Percentiles rank a stretch among this genome's conserved stretches.
phyloP scores from a whole-genome alignment of 2,329 filamentous ascomycete species.

The Kalmusia sp. region DNA sequence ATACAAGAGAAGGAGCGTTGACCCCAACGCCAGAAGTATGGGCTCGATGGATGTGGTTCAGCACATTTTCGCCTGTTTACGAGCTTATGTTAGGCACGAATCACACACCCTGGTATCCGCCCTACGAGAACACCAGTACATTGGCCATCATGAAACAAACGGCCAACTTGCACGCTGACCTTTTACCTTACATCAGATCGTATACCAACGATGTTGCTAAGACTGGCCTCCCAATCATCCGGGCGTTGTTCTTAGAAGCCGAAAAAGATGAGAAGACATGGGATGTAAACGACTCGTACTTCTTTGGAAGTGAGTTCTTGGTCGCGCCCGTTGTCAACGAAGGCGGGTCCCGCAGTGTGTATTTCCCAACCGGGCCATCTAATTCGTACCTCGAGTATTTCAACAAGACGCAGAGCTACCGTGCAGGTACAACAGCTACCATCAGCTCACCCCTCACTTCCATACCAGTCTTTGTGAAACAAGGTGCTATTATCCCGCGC shows the following conservation, averaged over 20 bases:
- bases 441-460: slow-evolving; percentile 26
- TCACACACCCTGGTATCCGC: slow-evolving; percentile 47
- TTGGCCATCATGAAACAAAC: slow-evolving; percentile 40
- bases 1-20: slow-evolving; percentile 29
- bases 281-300: slow-evolving; percentile 37
- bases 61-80: slow-evolving; percentile 45
- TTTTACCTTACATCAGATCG: slow-evolving; percentile 44
- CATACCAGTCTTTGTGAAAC: slow-evolving; percentile 42
- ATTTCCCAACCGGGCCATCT: slow-evolving; percentile 35
- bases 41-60: slow-evolving; percentile 51
- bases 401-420: slow-evolving; percentile 28
- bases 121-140: slow-evolving; percentile 32
- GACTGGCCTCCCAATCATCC: slow-evolving; percentile 41
- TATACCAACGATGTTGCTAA: slow-evolving; percentile 36
- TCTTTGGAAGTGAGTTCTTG: slow-evolving; percentile 43
- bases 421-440: slow-evolving; percentile 24
- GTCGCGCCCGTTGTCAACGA: slow-evolving; percentile 42
- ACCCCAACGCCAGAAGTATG: slow-evolving; percentile 41
- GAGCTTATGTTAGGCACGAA: slow-evolving; percentile 46
- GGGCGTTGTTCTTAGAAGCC: slow-evolving; percentile 45
- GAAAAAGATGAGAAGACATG: slow-evolving; percentile 32
- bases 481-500: slow-evolving; percentile 42
- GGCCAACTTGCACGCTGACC: slow-evolving; percentile 38
- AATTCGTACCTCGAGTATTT: slow-evolving; percentile 43
- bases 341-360: slow-evolving; percentile 35